These are phyloP conservation scores for Dioszegia crocea DNA, from an alignment of 768 basidiomycete species.

Conservation along the genomic window DNA sequence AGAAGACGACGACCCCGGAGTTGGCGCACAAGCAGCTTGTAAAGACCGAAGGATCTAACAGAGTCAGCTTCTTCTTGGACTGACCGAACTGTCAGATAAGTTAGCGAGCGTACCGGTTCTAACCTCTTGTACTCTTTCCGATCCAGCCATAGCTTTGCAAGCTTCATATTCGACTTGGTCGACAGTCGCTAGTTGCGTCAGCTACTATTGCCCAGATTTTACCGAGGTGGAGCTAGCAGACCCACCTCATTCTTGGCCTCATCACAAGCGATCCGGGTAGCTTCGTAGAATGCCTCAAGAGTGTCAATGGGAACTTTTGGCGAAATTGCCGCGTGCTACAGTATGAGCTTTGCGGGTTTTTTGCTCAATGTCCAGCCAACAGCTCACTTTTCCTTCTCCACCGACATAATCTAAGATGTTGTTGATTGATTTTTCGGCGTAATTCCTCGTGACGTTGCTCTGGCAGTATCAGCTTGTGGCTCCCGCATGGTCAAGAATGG, in stretches of 20 bases:
- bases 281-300: conserved; percentile 92
- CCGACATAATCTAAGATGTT: conserved; percentile 97
- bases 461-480: conserved; percentile 18
- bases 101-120: conserved; percentile 60
- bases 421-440: conserved; percentile 98
- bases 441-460: conserved; percentile 47
- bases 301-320: conserved; percentile 62
- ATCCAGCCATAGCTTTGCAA: conserved; percentile 96
- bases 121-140: conserved; percentile 82
- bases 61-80: conserved; percentile 6
- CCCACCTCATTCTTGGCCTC: conserved; percentile 93
- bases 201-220: too few species aligned
- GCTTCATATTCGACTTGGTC: conserved; percentile 91
- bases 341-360: neutral
- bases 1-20: conserved; percentile 38
- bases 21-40: conserved; percentile 44
- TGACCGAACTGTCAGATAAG: neutral
- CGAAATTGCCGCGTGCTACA: conserved; percentile 39
- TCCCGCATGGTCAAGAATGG: too few species aligned
- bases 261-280: conserved; percentile 78
- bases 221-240: too few species aligned
- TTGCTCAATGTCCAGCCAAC: too few species aligned
- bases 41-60: conserved; percentile 44
- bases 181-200: conserved; percentile 66
- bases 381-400: conserved; percentile 66